Evolutionary conservation across 1,284 basidiomycete species (phyloP).

Genomic region (Melampsora americana): DNA sequence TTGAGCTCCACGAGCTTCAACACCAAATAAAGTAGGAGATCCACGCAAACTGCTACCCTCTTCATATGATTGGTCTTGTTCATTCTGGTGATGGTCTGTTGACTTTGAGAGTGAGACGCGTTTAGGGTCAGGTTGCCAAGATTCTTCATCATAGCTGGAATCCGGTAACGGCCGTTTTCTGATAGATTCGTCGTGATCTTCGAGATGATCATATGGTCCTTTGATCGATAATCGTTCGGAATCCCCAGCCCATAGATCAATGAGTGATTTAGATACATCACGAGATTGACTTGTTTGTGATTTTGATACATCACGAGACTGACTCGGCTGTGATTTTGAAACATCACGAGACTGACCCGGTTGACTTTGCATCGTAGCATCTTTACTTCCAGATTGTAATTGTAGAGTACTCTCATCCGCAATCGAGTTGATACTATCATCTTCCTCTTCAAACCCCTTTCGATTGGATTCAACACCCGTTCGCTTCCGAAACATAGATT

Average conservation of each 20-base stretch:
- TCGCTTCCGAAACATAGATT: conserved; percentile 20
- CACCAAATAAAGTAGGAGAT: conserved; percentile 39
- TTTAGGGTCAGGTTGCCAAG: neutral
- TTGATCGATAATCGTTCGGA: neutral
- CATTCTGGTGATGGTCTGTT: neutral
- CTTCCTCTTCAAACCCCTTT: neutral
- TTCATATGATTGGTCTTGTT: neutral
- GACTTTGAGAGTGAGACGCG: neutral
- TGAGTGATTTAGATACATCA: conserved; percentile 30
- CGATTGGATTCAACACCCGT: conserved; percentile 18
- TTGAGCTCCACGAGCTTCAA: neutral
- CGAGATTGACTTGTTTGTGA: conserved; percentile 12
- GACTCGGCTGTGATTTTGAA: neutral
- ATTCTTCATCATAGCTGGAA: neutral
- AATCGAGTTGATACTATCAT: neutral
- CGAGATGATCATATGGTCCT: neutral
- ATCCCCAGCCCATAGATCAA: conserved; percentile 21
- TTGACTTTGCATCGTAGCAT: neutral
- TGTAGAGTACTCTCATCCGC: neutral
- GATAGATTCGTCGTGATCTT: neutral
- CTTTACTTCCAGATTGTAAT: neutral
- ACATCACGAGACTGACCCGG: neutral
- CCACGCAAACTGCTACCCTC: conserved; percentile 8
- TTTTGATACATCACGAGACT: neutral
- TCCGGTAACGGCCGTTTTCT: neutral